Base-by-base conservation (phyloP, 192 early-diverging fungal genomes). In the Radiomyces spectabilis region DNA sequence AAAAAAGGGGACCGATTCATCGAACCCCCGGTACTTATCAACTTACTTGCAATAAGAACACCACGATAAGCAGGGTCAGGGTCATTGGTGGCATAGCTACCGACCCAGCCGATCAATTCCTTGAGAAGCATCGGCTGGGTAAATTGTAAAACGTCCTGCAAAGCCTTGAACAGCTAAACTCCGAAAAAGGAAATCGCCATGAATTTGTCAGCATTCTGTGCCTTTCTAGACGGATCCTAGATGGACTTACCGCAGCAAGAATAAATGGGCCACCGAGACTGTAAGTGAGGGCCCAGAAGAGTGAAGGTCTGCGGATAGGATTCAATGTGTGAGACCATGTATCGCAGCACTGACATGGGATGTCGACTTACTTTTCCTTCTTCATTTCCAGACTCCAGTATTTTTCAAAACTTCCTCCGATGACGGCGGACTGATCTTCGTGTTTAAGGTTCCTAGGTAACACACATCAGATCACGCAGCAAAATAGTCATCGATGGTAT, bases 101-200 rank as follows among this genome's bases (percentile, higher is more conserved):
- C 78, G 5, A 83, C 80, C 65, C 81, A 84, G 5, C 41, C 58
- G 45, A 89, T 79, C 72, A 97, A 79, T 33, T 80, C 70, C 12
- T 73, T 63, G 37, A 98, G 69, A 37, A 94, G 81, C 15, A 80
- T 60, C 4, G 95, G 93, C 58, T 95, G 90, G 27, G 78, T 66
- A 51, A 95, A 94, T 34, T 74, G 71, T 5, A 91, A 57, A 10
- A 81, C 43, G 51, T 98, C 95, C 49, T 93, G 86, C 0, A 54
- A 21, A 4, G 78, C 68, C 67, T 93, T 95, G 69, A 92, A 86
- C 1, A 92, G 16, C 68, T 70, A 41, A 16, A 56, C 30, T n/a
- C 25, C 3, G 25, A 27, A 18, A 44, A 43, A 16, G 30, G 24
- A 7, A 15, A 30, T 41, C n/a, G 25, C 27, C 18, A 29, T 63